phyloP scores from a whole-genome alignment of 306 rosid species.

The Erythrophleum fordii region DNA sequence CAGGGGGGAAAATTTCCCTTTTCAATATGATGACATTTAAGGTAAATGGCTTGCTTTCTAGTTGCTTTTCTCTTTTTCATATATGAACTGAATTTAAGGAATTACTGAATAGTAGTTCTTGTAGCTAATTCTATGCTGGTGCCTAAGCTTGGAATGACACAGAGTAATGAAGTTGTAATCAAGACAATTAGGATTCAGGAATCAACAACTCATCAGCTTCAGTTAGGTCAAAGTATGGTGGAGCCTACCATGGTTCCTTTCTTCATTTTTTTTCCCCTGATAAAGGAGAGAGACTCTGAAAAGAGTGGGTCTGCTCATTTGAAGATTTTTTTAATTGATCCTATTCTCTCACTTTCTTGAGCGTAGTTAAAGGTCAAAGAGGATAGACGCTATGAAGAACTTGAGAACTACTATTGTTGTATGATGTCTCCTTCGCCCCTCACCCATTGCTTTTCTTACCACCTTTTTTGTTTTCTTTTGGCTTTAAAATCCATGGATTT shows the following conservation, averaged over 20 bases:
- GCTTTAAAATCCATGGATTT: not conserved
- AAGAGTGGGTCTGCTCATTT: not conserved
- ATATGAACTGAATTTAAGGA: slow-evolving; percentile 10
- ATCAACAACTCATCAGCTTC: not conserved
- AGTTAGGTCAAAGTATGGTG: slow-evolving; percentile 9
- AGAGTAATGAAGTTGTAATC: slow-evolving; percentile 20
- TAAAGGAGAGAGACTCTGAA: not conserved
- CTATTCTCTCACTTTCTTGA: not conserved
- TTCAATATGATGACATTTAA: slow-evolving; percentile 99
- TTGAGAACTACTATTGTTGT: not conserved
- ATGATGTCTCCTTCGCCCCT: not conserved
- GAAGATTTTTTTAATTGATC: not conserved
- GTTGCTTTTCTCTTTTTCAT: slow-evolving; percentile 13
- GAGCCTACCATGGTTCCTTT: slow-evolving; percentile 11
- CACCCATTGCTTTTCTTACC: not conserved
- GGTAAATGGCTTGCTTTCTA: slow-evolving; percentile 53
- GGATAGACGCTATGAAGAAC: not conserved
- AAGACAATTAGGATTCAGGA: not conserved
- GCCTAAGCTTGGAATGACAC: slow-evolving; percentile 15
- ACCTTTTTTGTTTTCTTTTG: not conserved
- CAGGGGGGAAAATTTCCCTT: slow-evolving; percentile 97
- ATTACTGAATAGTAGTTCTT: slow-evolving; percentile 15
- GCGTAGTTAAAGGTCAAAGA: not conserved
- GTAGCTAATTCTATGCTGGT: slow-evolving; percentile 9
- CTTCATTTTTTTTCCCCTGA: not conserved